A percentile compares a stretch with the other conserved stretches of the same genome.
phyloP scores from a whole-genome alignment of 352 stramenopile genomes.

The Albugo laibachii region DNA sequence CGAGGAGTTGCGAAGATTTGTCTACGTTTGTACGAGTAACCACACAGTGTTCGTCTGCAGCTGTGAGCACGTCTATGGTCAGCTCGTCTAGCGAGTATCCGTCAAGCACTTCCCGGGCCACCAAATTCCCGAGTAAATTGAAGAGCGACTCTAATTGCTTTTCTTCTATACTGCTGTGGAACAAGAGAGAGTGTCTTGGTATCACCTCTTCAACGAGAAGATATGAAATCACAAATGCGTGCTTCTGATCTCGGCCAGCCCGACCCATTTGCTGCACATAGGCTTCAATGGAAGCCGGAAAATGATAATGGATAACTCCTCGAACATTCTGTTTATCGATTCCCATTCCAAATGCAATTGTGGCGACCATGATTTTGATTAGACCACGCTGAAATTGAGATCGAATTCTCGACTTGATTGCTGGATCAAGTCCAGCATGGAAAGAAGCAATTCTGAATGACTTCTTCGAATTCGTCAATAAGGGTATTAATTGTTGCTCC shows the following conservation, averaged over 20 bases:
- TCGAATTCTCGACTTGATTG: conserved; percentile 61
- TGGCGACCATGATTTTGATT: conserved; percentile 87
- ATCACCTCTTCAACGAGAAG: too few relatives aligned
- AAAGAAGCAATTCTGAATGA: conserved; percentile 58
- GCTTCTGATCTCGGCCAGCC: conserved; percentile 85
- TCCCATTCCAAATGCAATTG: conserved; percentile 95
- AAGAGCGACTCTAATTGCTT: too few relatives aligned
- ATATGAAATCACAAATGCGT: too few relatives aligned
- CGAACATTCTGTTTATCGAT: conserved; percentile 97
- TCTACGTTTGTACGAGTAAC: too few relatives aligned
- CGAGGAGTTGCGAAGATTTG: too few relatives aligned
- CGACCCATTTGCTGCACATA: conserved; percentile 96
- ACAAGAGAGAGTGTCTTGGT: too few relatives aligned
- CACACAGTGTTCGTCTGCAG: too few relatives aligned
- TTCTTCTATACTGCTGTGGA: too few relatives aligned
- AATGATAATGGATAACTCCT: conserved; percentile 95
- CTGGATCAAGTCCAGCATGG: conserved; percentile 82
- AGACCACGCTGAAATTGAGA: conserved; percentile 76
- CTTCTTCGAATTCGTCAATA: conserved; percentile 10
- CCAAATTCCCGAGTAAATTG: too few relatives aligned
- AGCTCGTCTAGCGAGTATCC: too few relatives aligned
- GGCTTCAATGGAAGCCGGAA: conserved; percentile 93
- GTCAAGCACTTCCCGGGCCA: too few relatives aligned
- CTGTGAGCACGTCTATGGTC: too few relatives aligned
- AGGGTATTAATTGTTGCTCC: conserved; percentile 20